A percentile compares a stretch with the other conserved stretches of the same genome.
phyloP scores from a whole-genome alignment of 2,329 filamentous ascomycete species.

The Neonectria sp. region DNA sequence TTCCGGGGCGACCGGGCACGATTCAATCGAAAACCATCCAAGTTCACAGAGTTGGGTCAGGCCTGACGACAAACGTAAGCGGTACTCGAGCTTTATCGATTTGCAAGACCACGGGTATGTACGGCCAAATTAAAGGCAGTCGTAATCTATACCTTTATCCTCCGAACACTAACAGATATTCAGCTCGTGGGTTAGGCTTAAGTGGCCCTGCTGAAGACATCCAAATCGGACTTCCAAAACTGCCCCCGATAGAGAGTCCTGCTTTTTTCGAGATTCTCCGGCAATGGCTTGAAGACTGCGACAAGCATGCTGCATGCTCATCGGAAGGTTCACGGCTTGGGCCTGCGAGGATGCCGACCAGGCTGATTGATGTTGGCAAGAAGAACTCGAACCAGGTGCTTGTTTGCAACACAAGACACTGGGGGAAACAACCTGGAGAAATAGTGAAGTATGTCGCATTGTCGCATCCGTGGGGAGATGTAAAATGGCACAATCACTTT shows the following conservation, averaged over 20 bases:
- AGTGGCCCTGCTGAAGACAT: not conserved
- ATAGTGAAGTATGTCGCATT: slow-evolving; percentile 25
- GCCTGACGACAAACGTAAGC: not conserved
- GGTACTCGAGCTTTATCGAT: slow-evolving; percentile 10
- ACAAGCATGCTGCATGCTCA: slow-evolving; percentile 22
- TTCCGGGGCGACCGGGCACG: too few relatives aligned
- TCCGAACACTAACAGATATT: not conserved
- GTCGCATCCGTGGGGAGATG: slow-evolving; percentile 32
- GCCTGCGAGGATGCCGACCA: slow-evolving; percentile 10
- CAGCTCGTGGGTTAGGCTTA: not conserved
- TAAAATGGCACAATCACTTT: slow-evolving; percentile 11
- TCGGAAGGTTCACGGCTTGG: not conserved
- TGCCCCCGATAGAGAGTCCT: not conserved
- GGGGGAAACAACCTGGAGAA: fast-evolving
- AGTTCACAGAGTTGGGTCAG: not conserved
- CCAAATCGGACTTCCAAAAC: slow-evolving; percentile 24
- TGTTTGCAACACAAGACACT: not conserved
- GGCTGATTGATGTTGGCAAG: slow-evolving; percentile 22
- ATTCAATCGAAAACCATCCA: not conserved
- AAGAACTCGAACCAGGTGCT: not conserved
- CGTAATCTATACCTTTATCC: not conserved
- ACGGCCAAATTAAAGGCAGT: too few relatives aligned
- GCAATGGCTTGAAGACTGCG: slow-evolving; percentile 32
- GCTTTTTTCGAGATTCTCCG: slow-evolving; percentile 21
- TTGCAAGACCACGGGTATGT: slow-evolving; percentile 9